Evolutionary conservation across 192 early-diverging fungal genomes (phyloP), one percentile per base, ranked within the genome.

Genomic region (Lobosporangium transversale): DNA sequence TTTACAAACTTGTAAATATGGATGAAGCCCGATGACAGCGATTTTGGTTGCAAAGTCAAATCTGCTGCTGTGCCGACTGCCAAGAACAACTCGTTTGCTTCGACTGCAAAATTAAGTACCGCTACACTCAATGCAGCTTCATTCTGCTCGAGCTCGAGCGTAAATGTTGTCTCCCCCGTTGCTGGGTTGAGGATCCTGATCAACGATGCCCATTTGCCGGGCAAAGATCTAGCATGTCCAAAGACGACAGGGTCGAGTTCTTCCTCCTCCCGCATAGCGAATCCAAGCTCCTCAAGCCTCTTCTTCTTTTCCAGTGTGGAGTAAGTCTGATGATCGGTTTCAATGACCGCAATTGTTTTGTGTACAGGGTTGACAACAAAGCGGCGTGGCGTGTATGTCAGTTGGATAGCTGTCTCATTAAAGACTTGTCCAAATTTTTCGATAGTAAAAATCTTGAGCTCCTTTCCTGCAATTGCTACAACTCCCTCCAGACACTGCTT

Each of bases 401-500:
- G 84, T 31, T 93, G 94, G 20, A 98, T 85, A 0, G 90, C 58
- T 1, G 88, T 89, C 58, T 95, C 93, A 83, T 97, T 96, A 65
- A 97, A 94, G 14, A 86, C 80, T 15, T 84, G 88, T 27, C 90
- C 92, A 8, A 96, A 83, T 51, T 92, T 91, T 33, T 97, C 97
- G 9, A 98, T 79, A 0, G 90, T 85, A 58, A 99, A 80, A 57
- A 99, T 94, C 53, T 86, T 83, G 27, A 99, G 82, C 12, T 93
- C 93, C 45, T 93, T 95, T 20, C 89, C 92, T 1, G 92, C 84
- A 58, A 98, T 89, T 4, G 92, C 90, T 1, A 96, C 98, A 21
- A 99, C 83, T 12, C 94, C 95, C 67, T 96, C 96, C 2, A 89
- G 84, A 49, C 92, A 94, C 70, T 93, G 93, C 45, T 94, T 93